Evolutionary conservation across 2,329 filamentous ascomycete species (phyloP), one percentile per base, ranked within the genome.

Genomic region (Calonectria crousiana): DNA sequence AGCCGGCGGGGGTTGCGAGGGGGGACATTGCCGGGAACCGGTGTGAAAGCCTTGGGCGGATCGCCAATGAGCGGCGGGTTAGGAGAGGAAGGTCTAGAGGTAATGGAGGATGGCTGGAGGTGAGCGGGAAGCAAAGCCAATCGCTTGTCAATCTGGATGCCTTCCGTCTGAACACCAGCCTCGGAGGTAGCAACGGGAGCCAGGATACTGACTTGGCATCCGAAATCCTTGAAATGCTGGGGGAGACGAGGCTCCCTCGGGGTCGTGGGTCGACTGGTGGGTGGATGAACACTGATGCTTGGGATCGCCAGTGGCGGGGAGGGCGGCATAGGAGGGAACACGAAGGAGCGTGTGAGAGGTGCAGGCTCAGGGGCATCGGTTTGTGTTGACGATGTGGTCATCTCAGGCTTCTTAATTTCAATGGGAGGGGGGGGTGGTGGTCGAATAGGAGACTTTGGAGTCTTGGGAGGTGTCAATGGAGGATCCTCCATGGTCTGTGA

Each of bases 231-330:
- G 75, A 92, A 92, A 71, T 96, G 92, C 69, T 95, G 95, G 36
- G 98, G 92, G 69, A 98, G 90, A 8, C 92, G 89, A 67, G 93
- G 92, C 77, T 93, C 91, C 62, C 90, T 91, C 2, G 95, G 95
- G 2, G 95, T 95, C 6, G 93, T 88, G n/a, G 96, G 95, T 62
- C 94, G 91, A 70, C 95, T 98, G 4, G 90, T 92, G 0, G 97
- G 96, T 38, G 97, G 97, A 78, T 98, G 94, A 67, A 99, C 95
- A 71, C 95, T 94, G 82, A 99, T 99, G 79, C 93, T 94, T 0
- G 96, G 96, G 75, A 98, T 94, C 6, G 88, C 81, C 73, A 91
- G 84, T 77, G 87, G 85, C 71, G 85, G 81, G 62, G 77, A 84
- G 11, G 83, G 79, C 5, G 84, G 80, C 2, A 66, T 67, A 10